A percentile compares a stretch with the other conserved stretches of the same genome.
Evolutionary conservation across 495 filamentous ascomycete genomes (phyloP).

Genomic region (Penicillium cataractarum): DNA sequence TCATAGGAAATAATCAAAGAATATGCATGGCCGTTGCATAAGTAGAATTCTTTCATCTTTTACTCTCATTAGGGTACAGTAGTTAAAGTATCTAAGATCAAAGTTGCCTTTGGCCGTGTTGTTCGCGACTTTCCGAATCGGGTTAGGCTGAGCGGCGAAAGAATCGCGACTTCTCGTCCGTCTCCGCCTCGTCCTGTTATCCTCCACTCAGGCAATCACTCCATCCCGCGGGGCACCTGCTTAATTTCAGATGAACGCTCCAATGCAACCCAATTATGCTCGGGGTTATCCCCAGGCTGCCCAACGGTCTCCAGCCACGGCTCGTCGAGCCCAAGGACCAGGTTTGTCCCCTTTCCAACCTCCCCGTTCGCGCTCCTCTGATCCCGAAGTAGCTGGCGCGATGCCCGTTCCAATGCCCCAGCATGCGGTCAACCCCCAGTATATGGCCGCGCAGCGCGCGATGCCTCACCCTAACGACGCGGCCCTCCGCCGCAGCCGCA

Average conservation of each 20-base stretch:
- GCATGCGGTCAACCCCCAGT: conserved; percentile 46
- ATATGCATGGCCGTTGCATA: conserved; percentile 16
- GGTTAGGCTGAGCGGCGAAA: conserved; percentile 47
- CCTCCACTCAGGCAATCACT: conserved; percentile 28
- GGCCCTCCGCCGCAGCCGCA: conserved; percentile 76
- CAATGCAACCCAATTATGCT: conserved; percentile 49
- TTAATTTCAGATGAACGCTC: conserved; percentile 43
- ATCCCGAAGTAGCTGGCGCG: conserved; percentile 28
- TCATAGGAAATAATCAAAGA: conserved; percentile 30
- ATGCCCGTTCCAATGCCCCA: conserved; percentile 47
- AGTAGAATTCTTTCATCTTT: background rate
- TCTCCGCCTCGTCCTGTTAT: conserved; percentile 26
- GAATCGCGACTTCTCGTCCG: conserved; percentile 43
- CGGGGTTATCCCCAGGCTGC: conserved; percentile 47
- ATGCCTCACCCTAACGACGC: conserved; percentile 47
- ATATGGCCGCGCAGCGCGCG: conserved; percentile 46
- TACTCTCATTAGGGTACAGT: no score
- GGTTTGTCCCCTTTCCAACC: conserved; percentile 37
- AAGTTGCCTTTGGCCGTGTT: background rate
- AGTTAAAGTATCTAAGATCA: background rate
- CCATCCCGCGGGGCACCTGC: conserved; percentile 20
- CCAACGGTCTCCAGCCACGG: conserved; percentile 51
- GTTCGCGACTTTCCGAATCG: conserved; percentile 34
- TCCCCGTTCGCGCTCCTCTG: conserved; percentile 17
- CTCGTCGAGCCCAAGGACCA: conserved; percentile 47